These are phyloP conservation scores for Coix lacrymajobi DNA, from an alignment of 176 grass and related monocot genomes.

Conservation along the genomic window DNA sequence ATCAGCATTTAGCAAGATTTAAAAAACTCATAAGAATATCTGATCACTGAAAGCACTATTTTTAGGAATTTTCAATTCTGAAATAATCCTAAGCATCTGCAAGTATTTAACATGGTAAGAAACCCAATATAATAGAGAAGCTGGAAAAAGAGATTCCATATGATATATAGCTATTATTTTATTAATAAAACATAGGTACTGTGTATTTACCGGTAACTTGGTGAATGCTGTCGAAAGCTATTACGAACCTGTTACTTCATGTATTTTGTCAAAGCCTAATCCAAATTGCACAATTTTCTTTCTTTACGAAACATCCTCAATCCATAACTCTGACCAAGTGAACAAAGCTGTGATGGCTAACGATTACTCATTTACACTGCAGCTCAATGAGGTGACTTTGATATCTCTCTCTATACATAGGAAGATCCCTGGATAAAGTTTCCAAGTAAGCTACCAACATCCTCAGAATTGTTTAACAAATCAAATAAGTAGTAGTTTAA, in stretches of 20 bases:
- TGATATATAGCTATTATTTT: neutral
- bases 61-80: neutral
- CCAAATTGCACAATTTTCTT: neutral
- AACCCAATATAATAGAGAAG: conserved; percentile 2
- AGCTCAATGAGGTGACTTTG: neutral
- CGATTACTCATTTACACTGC: neutral
- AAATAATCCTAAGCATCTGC: neutral
- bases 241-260: neutral
- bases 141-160: neutral
- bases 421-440: neutral
- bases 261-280: neutral
- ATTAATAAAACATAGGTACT: neutral
- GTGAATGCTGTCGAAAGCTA: neutral
- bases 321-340: neutral
- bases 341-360: neutral
- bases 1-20: neutral
- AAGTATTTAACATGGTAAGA: neutral
- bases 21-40: neutral
- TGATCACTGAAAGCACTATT: neutral
- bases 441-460: neutral
- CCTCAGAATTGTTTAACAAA: neutral
- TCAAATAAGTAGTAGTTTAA: neutral
- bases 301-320: neutral
- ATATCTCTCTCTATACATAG: neutral
- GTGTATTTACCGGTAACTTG: neutral